A percentile compares a stretch with the other conserved stretches of the same genome.
Conservation (phyloP, 495 filamentous ascomycete species). For the Lasiosphaeria miniovina region DNA sequence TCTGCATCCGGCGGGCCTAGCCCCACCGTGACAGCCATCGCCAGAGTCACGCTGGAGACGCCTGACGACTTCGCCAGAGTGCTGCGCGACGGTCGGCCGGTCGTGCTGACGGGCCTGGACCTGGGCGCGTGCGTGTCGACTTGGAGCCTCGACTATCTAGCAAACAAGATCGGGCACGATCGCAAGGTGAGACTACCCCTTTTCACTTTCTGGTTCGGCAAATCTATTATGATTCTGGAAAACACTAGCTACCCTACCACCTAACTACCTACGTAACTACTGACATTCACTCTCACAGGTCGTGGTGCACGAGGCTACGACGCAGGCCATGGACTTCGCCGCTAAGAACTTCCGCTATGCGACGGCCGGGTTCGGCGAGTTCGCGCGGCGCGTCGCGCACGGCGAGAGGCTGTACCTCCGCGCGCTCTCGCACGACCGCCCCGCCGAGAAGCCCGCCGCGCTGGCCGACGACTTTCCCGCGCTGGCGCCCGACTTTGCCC, state of each 20-base stretch:
- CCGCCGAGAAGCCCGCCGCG: slow-evolving; percentile 63
- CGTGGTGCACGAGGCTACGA: slow-evolving; percentile 64
- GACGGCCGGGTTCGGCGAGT: slow-evolving; percentile 64
- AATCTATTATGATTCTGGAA: too few species aligned
- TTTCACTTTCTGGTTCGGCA: background rate
- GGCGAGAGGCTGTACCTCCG: slow-evolving; percentile 73
- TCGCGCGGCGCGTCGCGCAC: slow-evolving; percentile 56
- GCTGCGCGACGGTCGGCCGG: slow-evolving; percentile 56
- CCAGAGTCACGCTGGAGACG: slow-evolving; percentile 49
- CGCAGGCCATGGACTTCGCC: slow-evolving; percentile 71
- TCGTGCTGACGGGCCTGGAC: slow-evolving; percentile 61
- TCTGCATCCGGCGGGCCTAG: background rate
- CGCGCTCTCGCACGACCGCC: slow-evolving; percentile 64
- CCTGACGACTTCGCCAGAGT: slow-evolving; percentile 52
- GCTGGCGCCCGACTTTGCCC: slow-evolving; percentile 64
- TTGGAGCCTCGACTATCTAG: slow-evolving; percentile 72
- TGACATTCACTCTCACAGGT: slow-evolving; percentile 44
- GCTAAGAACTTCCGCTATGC: slow-evolving; percentile 78
- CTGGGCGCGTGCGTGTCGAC: slow-evolving; percentile 62
- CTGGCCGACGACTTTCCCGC: slow-evolving; percentile 68
- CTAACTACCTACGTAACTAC: slow-evolving; percentile 10
- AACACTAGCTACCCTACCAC: too few species aligned
- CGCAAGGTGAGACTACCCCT: slow-evolving; percentile 46
- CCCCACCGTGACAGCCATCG: slow-evolving; percentile 34
- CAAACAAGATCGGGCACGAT: slow-evolving; percentile 58